These are phyloP conservation scores for Darksidea phi DNA, from an alignment of 495 filamentous ascomycete species.

Conservation along the genomic window DNA sequence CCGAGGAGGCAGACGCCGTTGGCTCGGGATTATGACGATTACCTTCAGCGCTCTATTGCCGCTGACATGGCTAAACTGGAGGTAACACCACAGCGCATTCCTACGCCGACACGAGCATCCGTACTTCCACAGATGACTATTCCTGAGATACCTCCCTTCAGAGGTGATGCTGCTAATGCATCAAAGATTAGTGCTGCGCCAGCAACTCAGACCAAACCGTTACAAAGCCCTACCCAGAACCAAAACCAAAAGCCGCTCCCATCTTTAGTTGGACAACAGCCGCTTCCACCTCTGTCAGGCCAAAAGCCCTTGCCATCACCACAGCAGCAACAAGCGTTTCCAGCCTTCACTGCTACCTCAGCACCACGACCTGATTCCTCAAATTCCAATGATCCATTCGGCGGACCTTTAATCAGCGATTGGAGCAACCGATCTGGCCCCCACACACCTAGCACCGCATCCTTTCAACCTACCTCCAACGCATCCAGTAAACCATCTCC, in stretches of 20 bases:
- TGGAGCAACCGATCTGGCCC: conserved; percentile 1
- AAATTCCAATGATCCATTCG: conserved; percentile 17
- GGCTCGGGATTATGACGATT: conserved; percentile 40
- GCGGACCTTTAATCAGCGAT: conserved; percentile 13
- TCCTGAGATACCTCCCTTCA: conserved; percentile 22
- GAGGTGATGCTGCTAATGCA: conserved; percentile 3
- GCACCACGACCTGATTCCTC: conserved; percentile 1
- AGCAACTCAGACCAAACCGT: not conserved
- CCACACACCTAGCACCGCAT: not conserved
- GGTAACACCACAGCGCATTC: conserved; percentile 18
- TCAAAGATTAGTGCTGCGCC: not conserved
- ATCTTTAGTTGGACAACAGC: conserved; percentile 27
- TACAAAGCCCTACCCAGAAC: not conserved
- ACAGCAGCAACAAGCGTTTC: conserved; percentile 24
- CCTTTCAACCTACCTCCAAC: not conserved
- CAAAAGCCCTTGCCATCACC: conserved; percentile 8
- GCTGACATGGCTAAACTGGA: conserved; percentile 38
- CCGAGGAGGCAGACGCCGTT: conserved; percentile 34
- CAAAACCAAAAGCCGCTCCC: conserved; percentile 15
- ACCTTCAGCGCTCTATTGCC: conserved; percentile 42
- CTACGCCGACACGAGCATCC: conserved; percentile 18
- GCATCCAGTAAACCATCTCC: conserved; percentile 9
- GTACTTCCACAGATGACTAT: conserved; percentile 23
- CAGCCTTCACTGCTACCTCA: conserved; percentile 15
- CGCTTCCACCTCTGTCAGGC: conserved; percentile 34